Evolutionary conservation across 148 eudicot species (phyloP).

Genomic region (Limonium bicolor): DNA sequence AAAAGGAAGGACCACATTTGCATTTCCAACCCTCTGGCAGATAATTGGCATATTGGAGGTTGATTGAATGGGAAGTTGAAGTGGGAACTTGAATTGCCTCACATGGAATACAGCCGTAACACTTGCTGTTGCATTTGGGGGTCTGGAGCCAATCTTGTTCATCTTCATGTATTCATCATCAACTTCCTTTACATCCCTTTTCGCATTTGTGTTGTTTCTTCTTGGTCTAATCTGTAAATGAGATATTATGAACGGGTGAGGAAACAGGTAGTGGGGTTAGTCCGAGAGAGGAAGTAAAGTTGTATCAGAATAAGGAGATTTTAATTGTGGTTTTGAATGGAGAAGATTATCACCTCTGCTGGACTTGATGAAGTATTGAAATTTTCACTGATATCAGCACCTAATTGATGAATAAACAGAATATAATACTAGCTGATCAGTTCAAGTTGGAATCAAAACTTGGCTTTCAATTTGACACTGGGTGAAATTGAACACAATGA

Average conservation of each 20-base stretch:
- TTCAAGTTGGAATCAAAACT: too few relatives aligned
- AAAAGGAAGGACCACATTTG: slow-evolving; percentile 6
- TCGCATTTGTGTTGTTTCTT: not conserved
- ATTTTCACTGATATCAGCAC: not conserved
- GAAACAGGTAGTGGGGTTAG: not conserved
- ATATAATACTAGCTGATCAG: too few relatives aligned
- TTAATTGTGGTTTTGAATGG: not conserved
- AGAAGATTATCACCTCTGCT: too few relatives aligned
- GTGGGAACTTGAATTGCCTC: slow-evolving; percentile 5
- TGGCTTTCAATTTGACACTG: too few relatives aligned
- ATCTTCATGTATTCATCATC: not conserved
- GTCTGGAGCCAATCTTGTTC: slow-evolving; percentile 3
- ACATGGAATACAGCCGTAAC: slow-evolving; percentile 4
- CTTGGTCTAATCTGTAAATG: not conserved
- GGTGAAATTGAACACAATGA: too few relatives aligned
- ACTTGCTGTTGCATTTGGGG: slow-evolving; percentile 6
- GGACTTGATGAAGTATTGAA: too few relatives aligned
- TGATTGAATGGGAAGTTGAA: not conserved
- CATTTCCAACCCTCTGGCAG: slow-evolving; percentile 7
- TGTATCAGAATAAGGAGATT: not conserved
- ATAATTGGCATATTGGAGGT: slow-evolving; percentile 1
- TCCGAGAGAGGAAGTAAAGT: not conserved
- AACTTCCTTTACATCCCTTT: not conserved
- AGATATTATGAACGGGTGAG: not conserved
- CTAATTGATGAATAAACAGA: not conserved